phyloP scores from a whole-genome alignment of 805 yeast genomes.

The Candida sphagnicola region DNA sequence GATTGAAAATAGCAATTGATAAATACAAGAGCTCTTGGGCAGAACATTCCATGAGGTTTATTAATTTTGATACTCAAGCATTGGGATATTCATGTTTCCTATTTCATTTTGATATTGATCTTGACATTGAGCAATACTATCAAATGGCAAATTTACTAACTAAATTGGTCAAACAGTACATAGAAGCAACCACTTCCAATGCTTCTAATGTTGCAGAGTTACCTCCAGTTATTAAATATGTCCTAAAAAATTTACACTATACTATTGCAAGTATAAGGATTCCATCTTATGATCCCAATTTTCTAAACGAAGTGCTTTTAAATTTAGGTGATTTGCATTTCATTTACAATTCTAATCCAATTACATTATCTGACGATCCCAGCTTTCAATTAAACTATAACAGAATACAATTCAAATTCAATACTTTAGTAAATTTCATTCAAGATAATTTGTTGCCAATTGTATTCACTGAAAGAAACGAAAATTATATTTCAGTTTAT shows the following conservation, averaged over 20 bases:
- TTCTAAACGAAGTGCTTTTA: slow-evolving; percentile 14
- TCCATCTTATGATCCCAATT: slow-evolving; percentile 21
- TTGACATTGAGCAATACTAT: slow-evolving; percentile 1
- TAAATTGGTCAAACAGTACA: background rate
- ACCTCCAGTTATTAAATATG: slow-evolving; percentile 5
- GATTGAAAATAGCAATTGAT: background rate
- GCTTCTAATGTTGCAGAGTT: background rate
- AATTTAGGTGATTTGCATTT: slow-evolving; percentile 10
- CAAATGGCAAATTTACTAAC: background rate
- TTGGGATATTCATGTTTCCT: slow-evolving; percentile 2
- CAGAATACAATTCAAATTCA: slow-evolving; percentile 11
- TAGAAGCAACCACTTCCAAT: slow-evolving; percentile 1
- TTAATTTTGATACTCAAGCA: slow-evolving; percentile 1
- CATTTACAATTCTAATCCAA: slow-evolving; percentile 7
- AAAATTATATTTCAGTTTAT: slow-evolving; percentile 14
- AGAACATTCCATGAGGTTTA: background rate
- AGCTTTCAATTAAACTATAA: slow-evolving; percentile 1
- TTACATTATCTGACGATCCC: slow-evolving; percentile 1
- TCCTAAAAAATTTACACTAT: slow-evolving; percentile 8
- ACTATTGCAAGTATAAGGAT: slow-evolving; percentile 16
- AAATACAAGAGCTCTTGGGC: background rate
- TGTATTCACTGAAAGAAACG: slow-evolving; percentile 10
- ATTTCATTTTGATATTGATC: slow-evolving; percentile 1
- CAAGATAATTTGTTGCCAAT: slow-evolving; percentile 14
- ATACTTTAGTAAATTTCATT: slow-evolving; percentile 13